phyloP scores from a whole-genome alignment of 306 rosid genomes.

The Echinosophora koreensis region DNA sequence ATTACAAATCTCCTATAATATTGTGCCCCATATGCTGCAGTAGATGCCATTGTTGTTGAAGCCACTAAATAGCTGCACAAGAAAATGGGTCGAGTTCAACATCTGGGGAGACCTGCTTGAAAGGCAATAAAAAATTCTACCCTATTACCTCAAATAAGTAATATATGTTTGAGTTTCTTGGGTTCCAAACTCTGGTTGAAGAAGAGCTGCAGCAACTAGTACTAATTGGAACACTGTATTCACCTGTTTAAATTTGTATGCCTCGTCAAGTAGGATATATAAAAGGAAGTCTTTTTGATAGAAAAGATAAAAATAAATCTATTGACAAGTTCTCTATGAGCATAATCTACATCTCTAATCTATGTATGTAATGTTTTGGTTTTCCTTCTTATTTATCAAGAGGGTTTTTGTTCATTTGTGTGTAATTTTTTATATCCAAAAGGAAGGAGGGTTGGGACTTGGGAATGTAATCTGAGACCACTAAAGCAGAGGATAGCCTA shows the following conservation, averaged over 20 bases:
- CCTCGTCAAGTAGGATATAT: slow-evolving; percentile 34
- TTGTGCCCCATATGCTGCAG: slow-evolving; percentile 73
- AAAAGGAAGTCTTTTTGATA: neutral
- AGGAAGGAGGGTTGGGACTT: neutral
- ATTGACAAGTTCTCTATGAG: neutral
- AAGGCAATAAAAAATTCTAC: slow-evolving; percentile 1
- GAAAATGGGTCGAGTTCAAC: slow-evolving; percentile 26
- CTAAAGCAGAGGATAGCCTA: neutral
- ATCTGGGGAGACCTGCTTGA: slow-evolving; percentile 12
- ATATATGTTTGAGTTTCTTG: slow-evolving; percentile 68
- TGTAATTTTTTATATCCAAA: neutral
- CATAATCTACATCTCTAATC: neutral
- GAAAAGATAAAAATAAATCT: neutral
- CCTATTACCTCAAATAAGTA: slow-evolving; percentile 69
- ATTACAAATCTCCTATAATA: slow-evolving; percentile 55
- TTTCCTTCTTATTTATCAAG: neutral
- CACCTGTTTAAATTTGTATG: slow-evolving; percentile 59
- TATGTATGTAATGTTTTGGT: neutral
- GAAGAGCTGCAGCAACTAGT: slow-evolving; percentile 85
- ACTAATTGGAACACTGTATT: slow-evolving; percentile 92
- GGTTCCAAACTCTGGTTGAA: slow-evolving; percentile 93
- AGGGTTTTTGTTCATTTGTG: neutral
- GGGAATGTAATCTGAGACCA: neutral
- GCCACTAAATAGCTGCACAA: slow-evolving; percentile 91
- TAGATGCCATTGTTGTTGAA: slow-evolving; percentile 74